These are phyloP conservation scores for Choiromyces venosus DNA, from an alignment of 495 filamentous ascomycete species.

Conservation along the genomic window DNA sequence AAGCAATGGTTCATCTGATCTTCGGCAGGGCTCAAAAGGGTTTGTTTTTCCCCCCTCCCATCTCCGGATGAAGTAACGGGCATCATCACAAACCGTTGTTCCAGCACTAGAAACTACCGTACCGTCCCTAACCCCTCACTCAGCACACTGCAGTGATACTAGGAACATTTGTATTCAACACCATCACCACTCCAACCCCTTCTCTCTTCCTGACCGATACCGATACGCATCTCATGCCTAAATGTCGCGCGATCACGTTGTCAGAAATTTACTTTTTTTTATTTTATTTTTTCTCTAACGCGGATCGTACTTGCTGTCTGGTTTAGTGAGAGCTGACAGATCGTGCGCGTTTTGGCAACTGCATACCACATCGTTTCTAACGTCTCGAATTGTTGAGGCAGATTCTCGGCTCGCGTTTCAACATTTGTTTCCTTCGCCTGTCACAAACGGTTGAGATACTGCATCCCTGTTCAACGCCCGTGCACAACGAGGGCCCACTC, in stretches of 20 bases:
- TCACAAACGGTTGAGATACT: slow-evolving; percentile 27
- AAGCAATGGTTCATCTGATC: slow-evolving; percentile 38
- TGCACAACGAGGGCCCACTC: slow-evolving; percentile 6
- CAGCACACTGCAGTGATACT: background rate
- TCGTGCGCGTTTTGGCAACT: background rate
- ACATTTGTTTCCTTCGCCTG: slow-evolving; percentile 28
- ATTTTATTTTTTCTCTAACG: background rate
- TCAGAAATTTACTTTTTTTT: background rate
- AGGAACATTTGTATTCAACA: background rate
- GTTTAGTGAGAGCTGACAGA: background rate
- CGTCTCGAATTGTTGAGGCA: slow-evolving; percentile 3
- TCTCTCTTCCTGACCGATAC: background rate
- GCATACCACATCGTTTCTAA: background rate
- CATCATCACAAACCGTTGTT: background rate
- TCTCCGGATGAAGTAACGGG: background rate
- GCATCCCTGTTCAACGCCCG: slow-evolving; percentile 24
- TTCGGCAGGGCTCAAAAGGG: slow-evolving; percentile 33
- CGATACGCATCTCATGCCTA: background rate
- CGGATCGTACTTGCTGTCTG: background rate
- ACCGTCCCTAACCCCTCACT: background rate
- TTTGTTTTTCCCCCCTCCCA: background rate
- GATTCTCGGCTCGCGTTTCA: slow-evolving; percentile 39
- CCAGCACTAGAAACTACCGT: background rate
- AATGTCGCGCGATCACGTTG: slow-evolving; percentile 32
- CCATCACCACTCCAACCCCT: background rate